Percentiles rank a stretch among this genome's conserved stretches.
phyloP scores from a whole-genome alignment of 768 basidiomycete genomes.

The Myochromella boudieri region DNA sequence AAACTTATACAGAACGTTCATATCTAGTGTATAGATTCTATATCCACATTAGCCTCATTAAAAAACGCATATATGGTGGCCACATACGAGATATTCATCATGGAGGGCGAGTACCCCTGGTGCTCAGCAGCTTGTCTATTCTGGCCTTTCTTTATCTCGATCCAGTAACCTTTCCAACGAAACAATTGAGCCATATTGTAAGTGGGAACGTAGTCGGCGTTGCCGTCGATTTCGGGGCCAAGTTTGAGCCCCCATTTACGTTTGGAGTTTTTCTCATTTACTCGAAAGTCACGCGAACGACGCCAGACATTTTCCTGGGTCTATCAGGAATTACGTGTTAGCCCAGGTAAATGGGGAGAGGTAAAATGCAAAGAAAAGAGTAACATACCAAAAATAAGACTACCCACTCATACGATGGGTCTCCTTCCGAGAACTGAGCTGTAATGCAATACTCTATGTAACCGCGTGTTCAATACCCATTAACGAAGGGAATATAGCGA shows the following conservation, averaged over 20 bases:
- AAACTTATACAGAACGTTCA: constrained; percentile 31
- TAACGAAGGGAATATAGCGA: background rate
- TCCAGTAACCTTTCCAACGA: constrained; percentile 39
- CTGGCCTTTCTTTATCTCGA: constrained; percentile 31
- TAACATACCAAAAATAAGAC: constrained; percentile 38
- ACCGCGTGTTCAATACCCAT: background rate
- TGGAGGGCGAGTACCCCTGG: constrained; percentile 16
- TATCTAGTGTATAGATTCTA: constrained; percentile 42
- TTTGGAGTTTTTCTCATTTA: constrained; percentile 37
- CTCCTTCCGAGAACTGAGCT: constrained; percentile 45
- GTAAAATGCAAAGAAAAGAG: background rate
- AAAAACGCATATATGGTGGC: background rate
- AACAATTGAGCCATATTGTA: constrained; percentile 40
- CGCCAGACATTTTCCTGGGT: constrained; percentile 45
- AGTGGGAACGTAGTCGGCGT: constrained; percentile 40
- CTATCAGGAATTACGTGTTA: constrained; percentile 19
- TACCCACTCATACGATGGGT: constrained; percentile 52
- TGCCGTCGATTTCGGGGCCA: constrained; percentile 21
- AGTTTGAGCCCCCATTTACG: constrained; percentile 37
- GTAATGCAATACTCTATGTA: constrained; percentile 41
- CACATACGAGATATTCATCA: constrained; percentile 30
- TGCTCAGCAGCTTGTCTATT: constrained; percentile 8
- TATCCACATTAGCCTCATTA: background rate
- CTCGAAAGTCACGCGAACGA: constrained; percentile 38
- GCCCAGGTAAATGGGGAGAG: background rate